These are phyloP conservation scores for Oryza glumipatula DNA, from an alignment of 176 grass and related monocot genomes.

Conservation along the genomic window DNA sequence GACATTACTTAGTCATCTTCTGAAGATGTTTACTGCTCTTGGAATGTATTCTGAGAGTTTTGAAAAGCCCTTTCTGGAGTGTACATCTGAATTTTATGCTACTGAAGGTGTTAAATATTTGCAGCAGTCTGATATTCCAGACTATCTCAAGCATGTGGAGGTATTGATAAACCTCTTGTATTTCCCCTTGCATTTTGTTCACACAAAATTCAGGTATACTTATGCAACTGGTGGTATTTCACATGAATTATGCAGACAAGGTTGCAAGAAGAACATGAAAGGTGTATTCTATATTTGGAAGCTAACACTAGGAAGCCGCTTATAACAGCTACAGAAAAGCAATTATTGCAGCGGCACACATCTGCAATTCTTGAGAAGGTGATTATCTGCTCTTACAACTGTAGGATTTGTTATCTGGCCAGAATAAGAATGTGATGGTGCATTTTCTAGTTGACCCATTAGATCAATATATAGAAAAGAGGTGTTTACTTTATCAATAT, in stretches of 20 bases:
- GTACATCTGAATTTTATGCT: slow-evolving; percentile 95
- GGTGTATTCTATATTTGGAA: slow-evolving; percentile 94
- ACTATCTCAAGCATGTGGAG: slow-evolving; percentile 95
- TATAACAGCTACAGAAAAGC: slow-evolving; percentile 86
- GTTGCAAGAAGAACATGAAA: slow-evolving; percentile 99
- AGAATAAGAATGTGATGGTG: slow-evolving; percentile 34
- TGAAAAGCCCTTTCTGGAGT: slow-evolving; percentile 87
- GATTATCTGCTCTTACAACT: slow-evolving; percentile 15
- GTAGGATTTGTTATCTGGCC: not conserved
- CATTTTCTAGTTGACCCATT: not conserved
- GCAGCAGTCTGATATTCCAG: slow-evolving; percentile 94
- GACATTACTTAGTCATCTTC: slow-evolving; percentile 90
- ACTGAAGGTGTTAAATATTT: slow-evolving; percentile 97
- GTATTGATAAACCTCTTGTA: slow-evolving; percentile 44
- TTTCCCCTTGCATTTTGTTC: slow-evolving; percentile 37
- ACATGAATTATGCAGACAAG: slow-evolving; percentile 68
- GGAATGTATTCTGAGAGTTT: slow-evolving; percentile 94
- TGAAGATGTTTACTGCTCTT: slow-evolving; percentile 98
- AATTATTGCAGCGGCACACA: slow-evolving; percentile 85
- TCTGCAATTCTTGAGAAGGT: slow-evolving; percentile 98
- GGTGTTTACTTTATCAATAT: not conserved
- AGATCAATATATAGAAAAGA: slow-evolving; percentile 6
- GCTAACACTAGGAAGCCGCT: slow-evolving; percentile 89
- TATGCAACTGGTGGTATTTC: slow-evolving; percentile 39
- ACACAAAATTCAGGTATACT: slow-evolving; percentile 16